Conservation (phyloP, 257 asterid genomes). For the Solanum clarkiae region DNA sequence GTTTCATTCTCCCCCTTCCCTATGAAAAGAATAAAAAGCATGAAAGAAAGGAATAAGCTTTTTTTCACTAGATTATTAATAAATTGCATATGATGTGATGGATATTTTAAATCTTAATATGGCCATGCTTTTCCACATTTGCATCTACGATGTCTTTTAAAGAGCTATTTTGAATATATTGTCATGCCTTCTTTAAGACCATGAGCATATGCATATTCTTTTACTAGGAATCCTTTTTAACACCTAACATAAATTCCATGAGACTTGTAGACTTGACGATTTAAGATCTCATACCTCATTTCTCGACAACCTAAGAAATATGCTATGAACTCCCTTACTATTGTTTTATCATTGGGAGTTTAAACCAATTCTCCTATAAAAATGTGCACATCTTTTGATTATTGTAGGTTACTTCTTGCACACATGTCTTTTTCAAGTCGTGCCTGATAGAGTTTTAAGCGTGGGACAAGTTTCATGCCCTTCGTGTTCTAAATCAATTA, state of each 20-base stretch:
- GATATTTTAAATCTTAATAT: not conserved
- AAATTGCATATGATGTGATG: not conserved
- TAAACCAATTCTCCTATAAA: not conserved
- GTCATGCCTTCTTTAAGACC: not conserved
- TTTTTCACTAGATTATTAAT: not conserved
- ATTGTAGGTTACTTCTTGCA: no score
- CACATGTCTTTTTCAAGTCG: no score
- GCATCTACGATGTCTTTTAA: not conserved
- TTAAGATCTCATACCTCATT: not conserved
- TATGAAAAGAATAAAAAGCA: not conserved
- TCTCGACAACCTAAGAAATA: not conserved
- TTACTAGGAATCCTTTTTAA: not conserved
- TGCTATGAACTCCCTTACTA: not conserved
- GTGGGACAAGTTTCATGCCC: slow-evolving; percentile 40
- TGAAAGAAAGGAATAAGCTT: not conserved
- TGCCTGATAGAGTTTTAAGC: no score
- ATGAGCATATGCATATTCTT: not conserved
- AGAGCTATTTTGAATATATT: not conserved
- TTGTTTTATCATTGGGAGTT: not conserved
- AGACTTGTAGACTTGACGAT: not conserved
- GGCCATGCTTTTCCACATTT: not conserved
- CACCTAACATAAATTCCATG: not conserved
- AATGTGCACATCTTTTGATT: not conserved
- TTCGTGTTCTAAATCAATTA: slow-evolving; percentile 60
- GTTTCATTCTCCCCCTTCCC: slow-evolving; percentile 3